These are phyloP conservation scores for Leccinum fuscescens DNA, from an alignment of 1,284 basidiomycete genomes.

Conservation along the genomic window DNA sequence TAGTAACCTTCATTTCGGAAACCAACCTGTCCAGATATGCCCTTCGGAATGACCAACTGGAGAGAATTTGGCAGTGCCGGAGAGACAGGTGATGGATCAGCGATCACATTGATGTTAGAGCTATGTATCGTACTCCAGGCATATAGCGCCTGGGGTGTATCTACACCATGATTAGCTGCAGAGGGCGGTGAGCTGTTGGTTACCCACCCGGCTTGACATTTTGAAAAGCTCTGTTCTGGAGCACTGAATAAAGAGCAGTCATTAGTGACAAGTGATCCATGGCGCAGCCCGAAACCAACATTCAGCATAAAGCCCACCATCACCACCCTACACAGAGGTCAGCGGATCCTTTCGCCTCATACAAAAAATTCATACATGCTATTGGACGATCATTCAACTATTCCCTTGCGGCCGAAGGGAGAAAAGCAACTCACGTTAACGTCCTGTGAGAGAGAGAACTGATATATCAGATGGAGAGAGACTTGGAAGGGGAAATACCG, in stretches of 20 bases:
- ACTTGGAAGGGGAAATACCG: slow-evolving; percentile 12
- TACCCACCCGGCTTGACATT: slow-evolving; percentile 48
- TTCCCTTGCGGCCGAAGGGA: background rate
- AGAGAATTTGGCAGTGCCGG: slow-evolving; percentile 64
- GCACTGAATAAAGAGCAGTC: slow-evolving; percentile 35
- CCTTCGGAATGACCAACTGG: slow-evolving; percentile 34
- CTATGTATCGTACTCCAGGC: slow-evolving; percentile 56
- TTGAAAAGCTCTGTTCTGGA: slow-evolving; percentile 61
- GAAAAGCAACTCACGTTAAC: slow-evolving; percentile 45
- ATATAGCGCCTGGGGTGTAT: slow-evolving; percentile 46
- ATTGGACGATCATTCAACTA: background rate
- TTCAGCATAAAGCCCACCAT: slow-evolving; percentile 59
- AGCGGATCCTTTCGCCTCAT: background rate
- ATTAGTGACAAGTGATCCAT: background rate
- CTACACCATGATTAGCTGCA: slow-evolving; percentile 30
- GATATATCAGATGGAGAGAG: background rate
- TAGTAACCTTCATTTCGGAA: slow-evolving; percentile 61
- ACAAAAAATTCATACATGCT: slow-evolving; percentile 42
- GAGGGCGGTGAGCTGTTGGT: background rate
- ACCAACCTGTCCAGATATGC: slow-evolving; percentile 46
- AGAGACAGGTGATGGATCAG: slow-evolving; percentile 52
- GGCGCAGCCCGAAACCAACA: slow-evolving; percentile 31
- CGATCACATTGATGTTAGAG: slow-evolving; percentile 49
- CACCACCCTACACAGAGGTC: slow-evolving; percentile 46
- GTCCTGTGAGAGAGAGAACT: slow-evolving; percentile 33